phyloP scores from a whole-genome alignment of 148 eudicot genomes.

The Rhododendron ferrugineum region DNA sequence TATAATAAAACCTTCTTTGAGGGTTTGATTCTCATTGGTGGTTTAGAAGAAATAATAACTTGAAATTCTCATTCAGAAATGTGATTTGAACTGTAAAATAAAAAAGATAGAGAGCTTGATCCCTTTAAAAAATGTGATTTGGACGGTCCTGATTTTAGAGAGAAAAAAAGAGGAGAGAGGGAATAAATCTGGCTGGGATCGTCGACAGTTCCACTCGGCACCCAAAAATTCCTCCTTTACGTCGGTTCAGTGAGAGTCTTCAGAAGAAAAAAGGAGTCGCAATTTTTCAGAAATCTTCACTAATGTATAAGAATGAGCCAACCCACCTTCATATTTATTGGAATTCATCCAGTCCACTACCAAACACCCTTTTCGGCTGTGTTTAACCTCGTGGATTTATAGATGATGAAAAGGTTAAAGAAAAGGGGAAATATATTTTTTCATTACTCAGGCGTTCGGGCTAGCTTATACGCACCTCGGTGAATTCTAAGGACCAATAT shows the following conservation, averaged over 20 bases:
- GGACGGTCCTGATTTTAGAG: no score
- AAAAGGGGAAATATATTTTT: no score
- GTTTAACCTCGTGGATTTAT: not conserved
- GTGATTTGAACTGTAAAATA: not conserved
- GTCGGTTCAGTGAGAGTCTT: not conserved
- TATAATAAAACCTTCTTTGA: no score
- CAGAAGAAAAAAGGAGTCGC: not conserved
- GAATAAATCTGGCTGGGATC: no score
- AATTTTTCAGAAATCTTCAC: not conserved
- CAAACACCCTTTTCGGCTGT: not conserved
- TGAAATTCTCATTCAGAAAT: not conserved
- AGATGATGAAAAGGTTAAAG: not conserved
- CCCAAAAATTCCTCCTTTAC: not conserved
- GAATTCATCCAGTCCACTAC: not conserved
- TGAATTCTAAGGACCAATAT: no score
- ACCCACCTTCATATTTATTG: not conserved
- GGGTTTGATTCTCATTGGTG: not conserved
- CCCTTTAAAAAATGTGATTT: no score
- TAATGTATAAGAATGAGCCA: not conserved
- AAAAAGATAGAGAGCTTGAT: no score
- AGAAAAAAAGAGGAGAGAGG: no score
- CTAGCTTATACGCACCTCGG: no score
- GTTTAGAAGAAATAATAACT: no score
- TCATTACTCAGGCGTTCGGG: no score
- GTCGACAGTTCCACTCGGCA: no score